Conservation (phyloP, 768 basidiomycete genomes). For the Terana coerulea region DNA sequence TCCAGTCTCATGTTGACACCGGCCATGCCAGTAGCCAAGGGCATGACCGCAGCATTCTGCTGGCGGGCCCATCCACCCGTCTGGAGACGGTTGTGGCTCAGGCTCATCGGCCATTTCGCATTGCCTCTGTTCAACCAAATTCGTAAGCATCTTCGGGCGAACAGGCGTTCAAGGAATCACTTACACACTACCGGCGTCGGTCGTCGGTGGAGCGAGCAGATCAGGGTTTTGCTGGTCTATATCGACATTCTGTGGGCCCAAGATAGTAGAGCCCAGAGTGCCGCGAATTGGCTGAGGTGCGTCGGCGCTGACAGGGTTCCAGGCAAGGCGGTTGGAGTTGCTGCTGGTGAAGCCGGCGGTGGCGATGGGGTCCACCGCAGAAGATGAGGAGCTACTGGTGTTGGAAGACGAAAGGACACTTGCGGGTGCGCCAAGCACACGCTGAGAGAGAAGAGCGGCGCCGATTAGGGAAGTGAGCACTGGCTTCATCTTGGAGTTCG, state of each 20-base stretch:
- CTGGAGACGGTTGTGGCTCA: constrained; percentile 30
- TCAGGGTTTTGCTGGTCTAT: constrained; percentile 30
- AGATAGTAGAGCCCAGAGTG: constrained; percentile 22
- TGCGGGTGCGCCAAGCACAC: too few species aligned
- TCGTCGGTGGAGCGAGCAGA: constrained; percentile 29
- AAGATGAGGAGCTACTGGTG: background rate
- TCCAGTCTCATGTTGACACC: constrained; percentile 32
- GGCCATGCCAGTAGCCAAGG: constrained; percentile 29
- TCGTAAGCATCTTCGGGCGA: background rate
- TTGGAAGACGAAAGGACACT: too few species aligned
- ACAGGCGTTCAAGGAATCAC: constrained; percentile 1
- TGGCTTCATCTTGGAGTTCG: too few species aligned
- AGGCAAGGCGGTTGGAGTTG: background rate
- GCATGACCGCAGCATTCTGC: constrained; percentile 24
- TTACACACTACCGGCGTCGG: constrained; percentile 28
- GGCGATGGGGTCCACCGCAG: background rate
- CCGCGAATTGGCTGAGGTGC: constrained; percentile 17
- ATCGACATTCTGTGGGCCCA: constrained; percentile 30
- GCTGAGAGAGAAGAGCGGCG: too few species aligned
- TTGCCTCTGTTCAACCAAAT: constrained; percentile 14
- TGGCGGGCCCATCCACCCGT: constrained; percentile 33
- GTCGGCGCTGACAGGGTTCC: constrained; percentile 10
- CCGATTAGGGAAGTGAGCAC: too few species aligned
- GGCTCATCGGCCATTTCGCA: constrained; percentile 30
- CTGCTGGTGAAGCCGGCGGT: background rate